Evolutionary conservation across 352 stramenopile genomes (phyloP).

Genomic region (Globisporangium splendens): DNA sequence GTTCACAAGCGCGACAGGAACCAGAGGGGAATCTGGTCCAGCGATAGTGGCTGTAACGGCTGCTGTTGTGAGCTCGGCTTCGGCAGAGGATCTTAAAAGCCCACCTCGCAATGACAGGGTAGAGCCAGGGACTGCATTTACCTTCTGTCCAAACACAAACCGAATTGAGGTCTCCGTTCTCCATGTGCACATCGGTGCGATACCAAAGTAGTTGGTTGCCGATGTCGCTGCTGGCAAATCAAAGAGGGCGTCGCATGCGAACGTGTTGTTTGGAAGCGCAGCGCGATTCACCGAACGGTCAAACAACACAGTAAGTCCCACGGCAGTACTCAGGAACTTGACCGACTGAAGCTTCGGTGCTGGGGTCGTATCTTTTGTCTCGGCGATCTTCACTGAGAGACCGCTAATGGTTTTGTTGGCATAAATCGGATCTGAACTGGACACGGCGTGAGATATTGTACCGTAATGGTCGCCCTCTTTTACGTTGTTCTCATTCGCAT

Average conservation of each 20-base stretch:
- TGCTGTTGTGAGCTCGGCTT: slow-evolving; percentile 33
- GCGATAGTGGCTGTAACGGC: slow-evolving; percentile 25
- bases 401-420: slow-evolving; percentile 16
- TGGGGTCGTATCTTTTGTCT: slow-evolving; percentile 57
- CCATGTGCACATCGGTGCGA: slow-evolving; percentile 38
- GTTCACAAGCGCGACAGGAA: slow-evolving; percentile 39
- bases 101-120: slow-evolving; percentile 34
- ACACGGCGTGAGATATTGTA: slow-evolving; percentile 23
- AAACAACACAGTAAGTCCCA: slow-evolving; percentile 41
- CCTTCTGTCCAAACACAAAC: slow-evolving; percentile 43
- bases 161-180: slow-evolving; percentile 34
- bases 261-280: slow-evolving; percentile 24
- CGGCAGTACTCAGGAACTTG: slow-evolving; percentile 51
- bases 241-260: slow-evolving; percentile 53
- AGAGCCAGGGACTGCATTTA: slow-evolving; percentile 35
- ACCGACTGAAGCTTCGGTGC: slow-evolving; percentile 46
- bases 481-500: slow-evolving; percentile 44
- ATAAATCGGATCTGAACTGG: slow-evolving; percentile 31
- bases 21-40: slow-evolving; percentile 34
- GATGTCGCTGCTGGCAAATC: slow-evolving; percentile 28
- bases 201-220: slow-evolving; percentile 37
- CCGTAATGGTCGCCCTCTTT: slow-evolving; percentile 39
- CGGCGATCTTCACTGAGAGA: slow-evolving; percentile 48
- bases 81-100: slow-evolving; percentile 46
- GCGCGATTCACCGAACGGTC: slow-evolving; percentile 42